Conservation (phyloP, 2,329 filamentous ascomycete species). For the Fusarium mexicanum region DNA sequence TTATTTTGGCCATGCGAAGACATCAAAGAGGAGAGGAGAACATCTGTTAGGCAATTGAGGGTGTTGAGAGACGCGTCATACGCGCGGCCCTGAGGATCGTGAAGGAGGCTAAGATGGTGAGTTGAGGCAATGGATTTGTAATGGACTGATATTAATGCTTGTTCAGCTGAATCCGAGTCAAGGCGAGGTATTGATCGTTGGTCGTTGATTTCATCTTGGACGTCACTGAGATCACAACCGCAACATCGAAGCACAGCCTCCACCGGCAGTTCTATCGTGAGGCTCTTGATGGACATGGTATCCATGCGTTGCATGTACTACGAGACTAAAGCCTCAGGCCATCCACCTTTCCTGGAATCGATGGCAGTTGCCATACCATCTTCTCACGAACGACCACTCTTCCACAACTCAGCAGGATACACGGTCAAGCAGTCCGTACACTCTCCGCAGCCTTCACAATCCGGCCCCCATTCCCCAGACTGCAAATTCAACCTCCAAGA, state of each 20-base stretch:
- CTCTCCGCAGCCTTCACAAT: constrained; percentile 24
- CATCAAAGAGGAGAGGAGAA: background rate
- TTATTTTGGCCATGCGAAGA: too few relatives aligned
- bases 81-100: constrained; percentile 20
- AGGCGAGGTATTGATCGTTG: background rate
- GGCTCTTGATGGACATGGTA: background rate
- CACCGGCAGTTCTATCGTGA: background rate
- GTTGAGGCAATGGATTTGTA: background rate
- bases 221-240: too few relatives aligned
- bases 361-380: too few relatives aligned
- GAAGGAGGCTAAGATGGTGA: background rate
- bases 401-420: constrained; percentile 26
- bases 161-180: background rate
- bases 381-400: background rate
- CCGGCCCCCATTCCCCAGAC: constrained; percentile 20
- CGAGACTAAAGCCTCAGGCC: background rate
- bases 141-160: background rate
- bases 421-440: constrained; percentile 20
- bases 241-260: background rate
- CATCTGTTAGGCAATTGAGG: background rate
- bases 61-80: constrained; percentile 5
- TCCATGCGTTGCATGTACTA: background rate
- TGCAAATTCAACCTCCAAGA: constrained; percentile 9
- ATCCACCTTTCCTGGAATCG: background rate
- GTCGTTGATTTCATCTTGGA: background rate